Evolutionary conservation across 495 filamentous ascomycete species (phyloP).

Genomic region (Collariella sp.): DNA sequence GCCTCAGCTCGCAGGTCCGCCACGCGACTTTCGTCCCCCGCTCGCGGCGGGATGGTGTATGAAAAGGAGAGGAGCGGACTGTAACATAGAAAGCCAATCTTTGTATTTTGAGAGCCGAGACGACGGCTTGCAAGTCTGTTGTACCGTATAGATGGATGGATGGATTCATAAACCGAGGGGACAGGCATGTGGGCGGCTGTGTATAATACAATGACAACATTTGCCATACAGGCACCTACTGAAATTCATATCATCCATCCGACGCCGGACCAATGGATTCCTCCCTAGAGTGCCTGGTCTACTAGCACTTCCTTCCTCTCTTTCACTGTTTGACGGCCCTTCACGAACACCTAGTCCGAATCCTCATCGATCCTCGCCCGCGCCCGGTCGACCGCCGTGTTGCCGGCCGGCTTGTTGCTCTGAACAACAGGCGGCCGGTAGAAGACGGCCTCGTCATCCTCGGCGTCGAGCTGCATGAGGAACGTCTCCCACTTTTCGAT

Average conservation of each 20-base stretch:
- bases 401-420: constrained; percentile 34
- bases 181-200: constrained; percentile 2
- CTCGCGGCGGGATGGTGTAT: constrained; percentile 48
- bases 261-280: background rate
- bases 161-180: background rate
- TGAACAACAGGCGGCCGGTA: constrained; percentile 53
- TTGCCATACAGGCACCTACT: background rate
- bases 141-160: background rate
- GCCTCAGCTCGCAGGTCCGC: constrained; percentile 42
- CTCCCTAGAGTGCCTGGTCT: background rate
- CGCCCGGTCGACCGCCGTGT: constrained; percentile 44
- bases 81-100: constrained; percentile 9
- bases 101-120: background rate
- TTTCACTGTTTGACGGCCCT: background rate
- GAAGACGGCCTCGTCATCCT: constrained; percentile 76
- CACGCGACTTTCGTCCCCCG: constrained; percentile 84
- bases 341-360: constrained; percentile 34
- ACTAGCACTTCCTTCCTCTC: background rate
- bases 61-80: constrained; percentile 2
- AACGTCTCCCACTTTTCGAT: constrained; percentile 99
- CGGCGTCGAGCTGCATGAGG: constrained; percentile 85
- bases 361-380: constrained; percentile 45
- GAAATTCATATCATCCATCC: background rate
- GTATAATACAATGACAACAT: constrained; percentile 16
- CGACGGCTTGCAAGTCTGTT: background rate